Percentiles rank a stretch among this genome's conserved stretches.
Evolutionary conservation across 2,329 filamentous ascomycete species (phyloP).

Genomic region (Aureobasidium sp.): DNA sequence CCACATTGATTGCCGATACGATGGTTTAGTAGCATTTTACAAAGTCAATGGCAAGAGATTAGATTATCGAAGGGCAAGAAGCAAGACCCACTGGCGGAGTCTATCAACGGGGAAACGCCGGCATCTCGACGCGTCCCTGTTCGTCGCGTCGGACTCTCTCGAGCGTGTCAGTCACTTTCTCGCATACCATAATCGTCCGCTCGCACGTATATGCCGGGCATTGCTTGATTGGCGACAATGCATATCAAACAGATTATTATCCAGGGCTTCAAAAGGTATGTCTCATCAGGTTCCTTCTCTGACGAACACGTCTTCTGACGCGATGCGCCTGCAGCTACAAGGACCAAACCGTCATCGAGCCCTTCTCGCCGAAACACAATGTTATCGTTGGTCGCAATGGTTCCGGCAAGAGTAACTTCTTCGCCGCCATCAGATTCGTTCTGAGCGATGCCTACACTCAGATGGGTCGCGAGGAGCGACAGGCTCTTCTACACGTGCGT

Average conservation of each 20-base stretch:
- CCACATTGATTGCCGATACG: background rate
- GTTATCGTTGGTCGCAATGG: constrained; percentile 99
- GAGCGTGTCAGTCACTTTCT: background rate
- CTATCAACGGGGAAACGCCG: background rate
- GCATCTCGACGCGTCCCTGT: background rate
- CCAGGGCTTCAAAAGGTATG: constrained; percentile 96
- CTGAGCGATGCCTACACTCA: constrained; percentile 96
- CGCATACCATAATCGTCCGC: background rate
- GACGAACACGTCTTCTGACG: background rate
- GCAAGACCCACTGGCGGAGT: background rate
- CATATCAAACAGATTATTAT: constrained; percentile 99
- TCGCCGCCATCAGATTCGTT: constrained; percentile 96
- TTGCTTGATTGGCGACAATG: constrained; percentile 43
- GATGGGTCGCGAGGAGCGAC: constrained; percentile 90
- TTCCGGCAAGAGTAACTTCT: constrained; percentile 99
- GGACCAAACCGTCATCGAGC: constrained; percentile 97
- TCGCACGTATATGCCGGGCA: background rate
- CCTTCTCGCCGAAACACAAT: constrained; percentile 95
- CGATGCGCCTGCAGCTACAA: constrained; percentile 64
- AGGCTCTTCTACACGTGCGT: constrained; percentile 74
- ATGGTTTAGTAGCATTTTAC: background rate
- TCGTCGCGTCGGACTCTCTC: background rate
- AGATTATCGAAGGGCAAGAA: too few species aligned
- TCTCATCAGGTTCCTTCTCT: background rate
- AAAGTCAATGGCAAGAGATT: background rate